phyloP scores from a whole-genome alignment of 1,284 basidiomycete genomes.

The Trichosporon faecale region DNA sequence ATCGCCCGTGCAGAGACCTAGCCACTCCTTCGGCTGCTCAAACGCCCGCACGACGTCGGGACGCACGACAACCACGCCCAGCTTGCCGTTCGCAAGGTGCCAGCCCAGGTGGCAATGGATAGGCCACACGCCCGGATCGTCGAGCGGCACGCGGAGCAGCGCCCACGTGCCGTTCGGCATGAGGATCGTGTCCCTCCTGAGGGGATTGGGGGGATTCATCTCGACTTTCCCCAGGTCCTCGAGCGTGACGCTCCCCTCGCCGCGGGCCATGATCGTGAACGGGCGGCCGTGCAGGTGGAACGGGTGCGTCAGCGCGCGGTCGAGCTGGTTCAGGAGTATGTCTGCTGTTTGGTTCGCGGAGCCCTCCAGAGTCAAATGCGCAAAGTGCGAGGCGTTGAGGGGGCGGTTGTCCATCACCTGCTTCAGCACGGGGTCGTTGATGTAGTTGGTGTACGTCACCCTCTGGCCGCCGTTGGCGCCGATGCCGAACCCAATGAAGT shows the following conservation, averaged over 20 bases:
- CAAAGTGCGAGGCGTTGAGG: constrained; percentile 26
- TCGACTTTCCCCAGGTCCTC: constrained; percentile 12
- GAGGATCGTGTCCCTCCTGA: constrained; percentile 50
- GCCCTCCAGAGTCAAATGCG: constrained; percentile 30
- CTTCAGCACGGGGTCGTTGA: constrained; percentile 41
- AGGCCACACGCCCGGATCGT: constrained; percentile 32
- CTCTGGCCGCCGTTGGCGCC: constrained; percentile 18
- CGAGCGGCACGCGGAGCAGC: constrained; percentile 33
- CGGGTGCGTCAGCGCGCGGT: constrained; percentile 43
- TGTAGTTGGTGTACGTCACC: constrained; percentile 30
- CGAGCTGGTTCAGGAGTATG: constrained; percentile 48
- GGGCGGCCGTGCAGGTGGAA: constrained; percentile 41
- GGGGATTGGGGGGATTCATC: constrained; percentile 43
- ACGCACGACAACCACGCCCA: constrained; percentile 26
- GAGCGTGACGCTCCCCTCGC: constrained; percentile 33
- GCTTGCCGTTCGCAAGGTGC: constrained; percentile 29
- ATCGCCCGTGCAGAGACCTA: constrained; percentile 21
- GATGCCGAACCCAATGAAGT: constrained; percentile 31
- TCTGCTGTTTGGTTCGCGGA: constrained; percentile 25
- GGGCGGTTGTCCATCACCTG: constrained; percentile 28
- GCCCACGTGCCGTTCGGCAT: constrained; percentile 34
- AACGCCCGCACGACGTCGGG: constrained; percentile 22
- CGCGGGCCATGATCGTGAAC: constrained; percentile 43
- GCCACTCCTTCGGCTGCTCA: constrained; percentile 22
- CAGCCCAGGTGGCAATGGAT: constrained; percentile 37